Percentiles rank a stretch among this genome's conserved stretches.
phyloP scores from a whole-genome alignment of 768 basidiomycete genomes.

The Amanita rubescens region DNA sequence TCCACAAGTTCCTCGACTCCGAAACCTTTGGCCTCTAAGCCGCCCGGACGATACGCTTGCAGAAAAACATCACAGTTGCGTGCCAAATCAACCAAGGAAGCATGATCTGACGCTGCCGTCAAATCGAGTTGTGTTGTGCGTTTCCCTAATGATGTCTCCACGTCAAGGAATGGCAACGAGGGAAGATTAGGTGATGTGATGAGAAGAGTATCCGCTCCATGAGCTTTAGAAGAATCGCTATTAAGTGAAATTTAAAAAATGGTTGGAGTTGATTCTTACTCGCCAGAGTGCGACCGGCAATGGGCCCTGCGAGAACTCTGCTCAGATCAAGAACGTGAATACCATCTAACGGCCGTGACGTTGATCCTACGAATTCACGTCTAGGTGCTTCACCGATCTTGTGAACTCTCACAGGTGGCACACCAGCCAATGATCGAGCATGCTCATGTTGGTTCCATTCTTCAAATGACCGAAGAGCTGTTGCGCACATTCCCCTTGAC shows the following conservation, averaged over 20 bases:
- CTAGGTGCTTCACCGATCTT: slow-evolving; percentile 44
- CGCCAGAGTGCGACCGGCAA: slow-evolving; percentile 49
- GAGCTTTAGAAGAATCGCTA: slow-evolving; percentile 25
- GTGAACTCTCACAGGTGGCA: slow-evolving; percentile 34
- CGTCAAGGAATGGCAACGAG: slow-evolving; percentile 40
- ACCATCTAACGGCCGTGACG: slow-evolving; percentile 34
- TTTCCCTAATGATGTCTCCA: slow-evolving; percentile 57
- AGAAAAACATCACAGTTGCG: slow-evolving; percentile 48
- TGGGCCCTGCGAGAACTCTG: slow-evolving; percentile 51
- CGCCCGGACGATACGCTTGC: slow-evolving; percentile 52
- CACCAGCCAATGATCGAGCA: slow-evolving; percentile 29
- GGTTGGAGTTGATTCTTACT: slow-evolving; percentile 22
- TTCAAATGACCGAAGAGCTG: slow-evolving; percentile 39
- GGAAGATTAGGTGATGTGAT: slow-evolving; percentile 52
- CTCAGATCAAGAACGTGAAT: slow-evolving; percentile 53
- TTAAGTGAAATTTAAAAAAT: neutral
- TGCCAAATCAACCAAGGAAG: slow-evolving; percentile 28
- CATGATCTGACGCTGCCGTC: slow-evolving; percentile 20
- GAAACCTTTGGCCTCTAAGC: slow-evolving; percentile 41
- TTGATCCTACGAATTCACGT: slow-evolving; percentile 12
- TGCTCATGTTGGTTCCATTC: slow-evolving; percentile 47
- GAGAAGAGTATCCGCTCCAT: slow-evolving; percentile 51
- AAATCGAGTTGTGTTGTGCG: slow-evolving; percentile 57
- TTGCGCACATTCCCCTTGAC: slow-evolving; percentile 37
- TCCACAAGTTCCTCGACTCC: slow-evolving; percentile 30